Base-by-base conservation (phyloP, 192 early-diverging fungal species). In the Funneliformis mosseae region DNA sequence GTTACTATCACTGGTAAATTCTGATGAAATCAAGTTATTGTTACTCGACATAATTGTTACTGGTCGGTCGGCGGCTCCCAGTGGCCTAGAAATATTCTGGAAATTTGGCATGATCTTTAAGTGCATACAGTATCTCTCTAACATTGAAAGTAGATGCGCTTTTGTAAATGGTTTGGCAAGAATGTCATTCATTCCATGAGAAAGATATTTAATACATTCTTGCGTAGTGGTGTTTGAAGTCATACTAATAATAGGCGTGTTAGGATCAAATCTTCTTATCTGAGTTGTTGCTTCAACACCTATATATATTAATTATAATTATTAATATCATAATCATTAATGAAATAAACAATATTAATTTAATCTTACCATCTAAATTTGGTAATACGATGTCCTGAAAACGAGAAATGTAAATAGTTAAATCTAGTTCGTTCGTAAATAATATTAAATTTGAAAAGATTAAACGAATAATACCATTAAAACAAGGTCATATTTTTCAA, bases 231-330 rank as follows among this genome's bases (percentile, higher is more conserved):
- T 92, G 77, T 92, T 93, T 0, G 89, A 88, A 8, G 93, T 95
- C 93, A 95, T 95, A 27, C 89, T 89, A 71, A 95, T 91, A 50
- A 95, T 93, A 0, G 93, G 93, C 6, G 92, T 93, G 63, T 84
- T 80, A 9, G 83, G 81, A 80, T 95, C 92, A 83, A 92, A 92
- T 80, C 91, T 90, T 45, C 93, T 88, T 55, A 95, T 93, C 27
- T 86, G 88, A n/a, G 84, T 83, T 11, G 93, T 93, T 5, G 93
- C 93, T 16, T 87, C 85, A 25, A 94, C 88, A 33, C 93, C 93
- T 81, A 93, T 88, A 43, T 93, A 79, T 12, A 83, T n/a, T 63
- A 18, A 55, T 14, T 55, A 7, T 71, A 18, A 28, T 72, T 63
- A 41, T 67, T 25, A 61, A 28, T 39, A 48, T 64, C 25, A 4